Conservation (phyloP, 805 yeast species). For the Ogataea ganodermae region DNA sequence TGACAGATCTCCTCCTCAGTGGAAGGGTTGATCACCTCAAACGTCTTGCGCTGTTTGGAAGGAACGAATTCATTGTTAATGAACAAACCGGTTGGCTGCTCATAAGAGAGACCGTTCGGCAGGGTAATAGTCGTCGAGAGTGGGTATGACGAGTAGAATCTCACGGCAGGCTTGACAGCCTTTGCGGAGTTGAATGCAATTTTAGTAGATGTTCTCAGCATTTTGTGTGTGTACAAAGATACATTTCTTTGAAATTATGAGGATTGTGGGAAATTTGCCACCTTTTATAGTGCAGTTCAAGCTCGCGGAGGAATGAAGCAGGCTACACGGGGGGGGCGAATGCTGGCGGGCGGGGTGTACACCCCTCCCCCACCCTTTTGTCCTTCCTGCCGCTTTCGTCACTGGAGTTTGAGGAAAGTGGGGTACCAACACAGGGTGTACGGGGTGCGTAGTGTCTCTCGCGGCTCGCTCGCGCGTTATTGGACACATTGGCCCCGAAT, state of each 20-base stretch:
- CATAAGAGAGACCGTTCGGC: slow-evolving; percentile 69
- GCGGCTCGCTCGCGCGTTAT: background rate
- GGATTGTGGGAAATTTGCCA: background rate
- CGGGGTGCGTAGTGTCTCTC: background rate
- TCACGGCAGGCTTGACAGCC: slow-evolving; percentile 20
- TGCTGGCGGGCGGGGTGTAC: too few relatives aligned
- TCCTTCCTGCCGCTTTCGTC: slow-evolving; percentile 6
- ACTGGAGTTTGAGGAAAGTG: slow-evolving; percentile 2
- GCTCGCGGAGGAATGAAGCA: background rate
- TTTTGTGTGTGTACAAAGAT: too few relatives aligned
- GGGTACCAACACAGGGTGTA: slow-evolving; percentile 7
- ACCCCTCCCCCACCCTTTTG: slow-evolving; percentile 2
- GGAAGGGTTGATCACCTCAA: slow-evolving; percentile 51
- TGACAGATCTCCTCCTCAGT: slow-evolving; percentile 54
- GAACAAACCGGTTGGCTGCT: slow-evolving; percentile 62
- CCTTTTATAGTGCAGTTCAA: slow-evolving; percentile 1
- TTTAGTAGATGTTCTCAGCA: slow-evolving; percentile 24
- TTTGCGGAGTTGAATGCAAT: slow-evolving; percentile 16
- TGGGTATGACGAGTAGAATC: slow-evolving; percentile 37
- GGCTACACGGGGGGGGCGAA: too few relatives aligned
- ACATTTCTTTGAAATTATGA: background rate
- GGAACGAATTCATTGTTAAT: slow-evolving; percentile 58
- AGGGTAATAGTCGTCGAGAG: slow-evolving; percentile 43
- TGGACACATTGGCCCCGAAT: background rate
- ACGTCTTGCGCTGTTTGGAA: slow-evolving; percentile 52